phyloP scores from a whole-genome alignment of 495 filamentous ascomycete genomes.

The Talaromyces nanjingensis region DNA sequence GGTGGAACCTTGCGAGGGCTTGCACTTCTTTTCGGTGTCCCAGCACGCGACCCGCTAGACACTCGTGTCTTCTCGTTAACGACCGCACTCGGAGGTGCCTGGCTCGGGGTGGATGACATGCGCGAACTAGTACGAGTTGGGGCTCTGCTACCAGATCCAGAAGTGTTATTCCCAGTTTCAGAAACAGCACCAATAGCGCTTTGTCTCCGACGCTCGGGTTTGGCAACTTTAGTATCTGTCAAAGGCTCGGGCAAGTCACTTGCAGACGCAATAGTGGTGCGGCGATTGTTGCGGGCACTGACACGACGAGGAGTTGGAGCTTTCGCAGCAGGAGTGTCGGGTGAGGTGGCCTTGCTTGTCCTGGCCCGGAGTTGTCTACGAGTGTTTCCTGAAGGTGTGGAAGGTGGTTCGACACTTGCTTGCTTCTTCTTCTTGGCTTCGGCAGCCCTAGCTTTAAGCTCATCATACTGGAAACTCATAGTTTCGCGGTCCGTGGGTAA shows the following conservation, averaged over 20 bases:
- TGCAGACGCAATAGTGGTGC: constrained; percentile 59
- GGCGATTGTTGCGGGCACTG: constrained; percentile 43
- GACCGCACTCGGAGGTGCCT: constrained; percentile 10
- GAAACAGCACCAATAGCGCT: constrained; percentile 20
- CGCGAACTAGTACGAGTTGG: constrained; percentile 15
- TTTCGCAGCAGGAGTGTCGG: constrained; percentile 28
- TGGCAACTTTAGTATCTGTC: constrained; percentile 21
- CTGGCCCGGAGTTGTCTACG: constrained; percentile 69
- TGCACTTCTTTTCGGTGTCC: constrained; percentile 38
- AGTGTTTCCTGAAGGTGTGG: constrained; percentile 30
- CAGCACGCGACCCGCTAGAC: constrained; percentile 29
- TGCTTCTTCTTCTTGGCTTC: constrained; percentile 57
- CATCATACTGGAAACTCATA: constrained; percentile 64
- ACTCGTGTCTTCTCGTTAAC: constrained; percentile 41
- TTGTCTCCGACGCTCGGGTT: constrained; percentile 30
- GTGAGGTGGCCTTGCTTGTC: constrained; percentile 49
- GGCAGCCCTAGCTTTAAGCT: constrained; percentile 61
- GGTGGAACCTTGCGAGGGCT: constrained; percentile 38
- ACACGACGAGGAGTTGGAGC: constrained; percentile 44
- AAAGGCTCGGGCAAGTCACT: constrained; percentile 31
- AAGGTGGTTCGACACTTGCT: constrained; percentile 26
- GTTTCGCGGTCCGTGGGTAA: constrained; percentile 68
- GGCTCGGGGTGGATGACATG: constrained; percentile 19
- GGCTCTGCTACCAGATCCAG: constrained; percentile 15
- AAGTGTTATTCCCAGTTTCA: constrained; percentile 8